Evolutionary conservation across 169 alveolate species (phyloP).

Genomic region (Gregarina niphandrodes): DNA sequence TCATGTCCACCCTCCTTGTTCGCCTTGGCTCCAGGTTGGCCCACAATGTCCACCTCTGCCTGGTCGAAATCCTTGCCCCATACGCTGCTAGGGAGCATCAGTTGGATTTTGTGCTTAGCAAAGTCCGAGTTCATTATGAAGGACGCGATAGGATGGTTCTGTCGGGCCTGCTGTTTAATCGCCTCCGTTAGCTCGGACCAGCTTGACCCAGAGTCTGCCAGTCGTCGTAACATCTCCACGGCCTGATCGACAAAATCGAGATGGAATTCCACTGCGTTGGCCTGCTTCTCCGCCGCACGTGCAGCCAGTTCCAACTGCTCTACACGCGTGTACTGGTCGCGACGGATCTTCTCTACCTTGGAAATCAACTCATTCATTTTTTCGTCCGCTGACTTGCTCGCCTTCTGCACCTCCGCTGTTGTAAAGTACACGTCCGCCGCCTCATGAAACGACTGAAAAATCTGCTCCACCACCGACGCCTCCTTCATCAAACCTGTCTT

Average conservation of each 20-base stretch:
- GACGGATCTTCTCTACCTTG: conserved; percentile 15
- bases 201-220: conserved; percentile 11
- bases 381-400: conserved; percentile 6
- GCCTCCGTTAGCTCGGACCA: conserved; percentile 19
- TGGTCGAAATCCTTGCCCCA: no score
- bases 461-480: no score
- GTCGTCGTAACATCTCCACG: conserved; percentile 15
- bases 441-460: conserved; percentile 7
- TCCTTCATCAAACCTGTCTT: no score
- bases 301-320: no score
- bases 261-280: conserved; percentile 7
- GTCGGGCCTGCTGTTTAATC: conserved; percentile 14
- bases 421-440: conserved; percentile 19
- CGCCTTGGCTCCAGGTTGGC: no score
- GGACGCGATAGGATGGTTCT: conserved; percentile 22
- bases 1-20: no score
- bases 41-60: no score
- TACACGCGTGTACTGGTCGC: conserved; percentile 18
- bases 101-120: no score
- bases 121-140: no score
- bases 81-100: no score
- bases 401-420: conserved; percentile 9
- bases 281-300: conserved; percentile 10
- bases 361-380: conserved; percentile 4
- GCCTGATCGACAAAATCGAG: conserved; percentile 15